A percentile compares a stretch with the other conserved stretches of the same genome.
Conservation (phyloP, 1,284 basidiomycete species). For the Fomitopsis schrenkii region DNA sequence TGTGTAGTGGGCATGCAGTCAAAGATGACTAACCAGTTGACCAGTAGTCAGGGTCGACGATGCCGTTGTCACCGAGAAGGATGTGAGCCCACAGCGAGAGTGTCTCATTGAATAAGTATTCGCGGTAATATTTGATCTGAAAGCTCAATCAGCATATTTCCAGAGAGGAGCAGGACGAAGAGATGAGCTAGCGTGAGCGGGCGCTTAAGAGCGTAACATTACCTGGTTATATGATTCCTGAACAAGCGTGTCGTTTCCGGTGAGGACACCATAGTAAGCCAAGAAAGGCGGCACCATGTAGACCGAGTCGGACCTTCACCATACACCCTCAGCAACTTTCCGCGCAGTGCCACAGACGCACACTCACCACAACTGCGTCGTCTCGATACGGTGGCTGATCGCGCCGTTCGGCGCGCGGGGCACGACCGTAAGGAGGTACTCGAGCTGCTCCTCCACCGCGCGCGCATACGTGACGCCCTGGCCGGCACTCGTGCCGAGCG, state of each 20-base stretch:
- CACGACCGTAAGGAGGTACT: constrained; percentile 63
- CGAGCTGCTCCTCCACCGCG: constrained; percentile 69
- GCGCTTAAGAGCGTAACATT: neutral
- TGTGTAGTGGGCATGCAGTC: neutral
- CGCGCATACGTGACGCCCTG: constrained; percentile 52
- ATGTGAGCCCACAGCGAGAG: constrained; percentile 71
- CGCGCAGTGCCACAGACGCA: neutral
- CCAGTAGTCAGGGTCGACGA: constrained; percentile 65
- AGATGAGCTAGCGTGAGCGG: neutral
- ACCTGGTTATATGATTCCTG: constrained; percentile 70
- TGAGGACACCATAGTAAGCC: constrained; percentile 80
- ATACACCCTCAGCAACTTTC: neutral
- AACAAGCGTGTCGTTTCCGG: constrained; percentile 65
- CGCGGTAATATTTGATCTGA: constrained; percentile 68
- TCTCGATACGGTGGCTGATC: constrained; percentile 68
- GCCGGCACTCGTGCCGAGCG: neutral
- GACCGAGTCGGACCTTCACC: constrained; percentile 65
- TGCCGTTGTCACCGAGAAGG: constrained; percentile 40
- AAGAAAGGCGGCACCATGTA: constrained; percentile 94
- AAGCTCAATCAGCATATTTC: neutral
- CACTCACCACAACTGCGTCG: constrained; percentile 69
- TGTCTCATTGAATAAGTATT: constrained; percentile 47
- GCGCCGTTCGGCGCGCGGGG: constrained; percentile 74
- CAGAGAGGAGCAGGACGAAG: neutral
- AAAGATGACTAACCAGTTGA: constrained; percentile 50